A percentile compares a stretch with the other conserved stretches of the same genome.
phyloP scores from a whole-genome alignment of 768 basidiomycete genomes.

The Royoungia palumana region DNA sequence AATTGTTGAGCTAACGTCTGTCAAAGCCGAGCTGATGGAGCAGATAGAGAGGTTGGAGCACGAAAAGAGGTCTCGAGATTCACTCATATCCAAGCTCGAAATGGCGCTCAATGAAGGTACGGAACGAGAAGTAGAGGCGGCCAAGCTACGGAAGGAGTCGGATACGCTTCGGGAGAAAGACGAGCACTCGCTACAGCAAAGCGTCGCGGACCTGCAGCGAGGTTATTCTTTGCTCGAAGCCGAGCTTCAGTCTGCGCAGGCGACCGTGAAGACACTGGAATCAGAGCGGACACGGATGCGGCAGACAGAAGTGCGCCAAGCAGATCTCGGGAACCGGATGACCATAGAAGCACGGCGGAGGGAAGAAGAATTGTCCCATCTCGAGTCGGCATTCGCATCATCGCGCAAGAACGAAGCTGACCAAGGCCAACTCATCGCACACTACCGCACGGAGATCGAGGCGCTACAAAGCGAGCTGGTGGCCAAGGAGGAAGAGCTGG shows the following conservation, averaged over 20 bases:
- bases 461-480: conserved; percentile 57
- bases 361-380: conserved; percentile 49
- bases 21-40: conserved; percentile 66
- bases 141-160: conserved; percentile 43
- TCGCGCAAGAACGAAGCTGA: conserved; percentile 50
- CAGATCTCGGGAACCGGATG: conserved; percentile 59
- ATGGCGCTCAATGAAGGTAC: conserved; percentile 51
- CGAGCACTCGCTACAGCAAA: conserved; percentile 43
- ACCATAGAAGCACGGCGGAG: conserved; percentile 43
- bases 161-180: conserved; percentile 53
- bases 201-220: conserved; percentile 56
- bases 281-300: conserved; percentile 59
- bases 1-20: conserved; percentile 74
- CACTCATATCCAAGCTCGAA: conserved; percentile 60
- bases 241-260: conserved; percentile 53
- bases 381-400: conserved; percentile 54
- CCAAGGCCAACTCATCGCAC: conserved; percentile 57
- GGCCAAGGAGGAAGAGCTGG: conserved; percentile 65
- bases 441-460: conserved; percentile 70
- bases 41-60: conserved; percentile 56
- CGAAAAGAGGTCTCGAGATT: conserved; percentile 52
- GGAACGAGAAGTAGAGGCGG: conserved; percentile 46
- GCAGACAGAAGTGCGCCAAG: conserved; percentile 50
- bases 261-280: conserved; percentile 57
- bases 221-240: conserved; percentile 60